Evolutionary conservation across 2,329 filamentous ascomycete species (phyloP).

Genomic region (Akanthomyces muscarius): DNA sequence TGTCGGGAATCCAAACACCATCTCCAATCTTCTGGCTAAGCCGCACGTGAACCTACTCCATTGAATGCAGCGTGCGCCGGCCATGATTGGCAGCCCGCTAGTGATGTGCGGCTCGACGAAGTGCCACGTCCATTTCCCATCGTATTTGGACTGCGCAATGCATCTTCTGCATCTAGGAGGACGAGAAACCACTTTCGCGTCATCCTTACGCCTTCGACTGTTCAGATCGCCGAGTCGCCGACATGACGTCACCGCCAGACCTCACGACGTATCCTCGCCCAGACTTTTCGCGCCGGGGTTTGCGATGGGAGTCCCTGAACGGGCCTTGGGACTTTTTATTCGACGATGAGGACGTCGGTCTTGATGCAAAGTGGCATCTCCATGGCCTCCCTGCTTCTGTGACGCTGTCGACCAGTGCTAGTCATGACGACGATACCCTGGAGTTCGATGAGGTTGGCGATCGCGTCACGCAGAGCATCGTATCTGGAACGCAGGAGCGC

Average conservation of each 20-base stretch:
- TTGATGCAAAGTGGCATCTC: constrained; percentile 50
- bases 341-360: constrained; percentile 59
- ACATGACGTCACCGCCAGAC: constrained; percentile 21
- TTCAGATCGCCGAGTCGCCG: neutral
- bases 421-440: constrained; percentile 31
- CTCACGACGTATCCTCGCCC: constrained; percentile 39
- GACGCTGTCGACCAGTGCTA: constrained; percentile 25
- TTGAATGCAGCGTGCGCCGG: neutral
- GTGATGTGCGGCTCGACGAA: neutral
- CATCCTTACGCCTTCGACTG: neutral
- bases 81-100: neutral
- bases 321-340: constrained; percentile 62
- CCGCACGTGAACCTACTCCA: neutral
- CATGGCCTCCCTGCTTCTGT: constrained; percentile 44
- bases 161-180: neutral
- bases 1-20: neutral
- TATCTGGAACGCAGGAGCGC: constrained; percentile 44
- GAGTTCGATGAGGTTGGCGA: constrained; percentile 21
- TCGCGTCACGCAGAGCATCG: constrained; percentile 41
- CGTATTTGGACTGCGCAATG: neutral
- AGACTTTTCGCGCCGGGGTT: constrained; percentile 54
- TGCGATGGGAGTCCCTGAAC: constrained; percentile 59
- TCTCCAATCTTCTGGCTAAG: neutral
- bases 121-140: neutral
- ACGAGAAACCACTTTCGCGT: neutral